Conservation (phyloP, 345 rosid species). For the Boechera retrofracta region DNA sequence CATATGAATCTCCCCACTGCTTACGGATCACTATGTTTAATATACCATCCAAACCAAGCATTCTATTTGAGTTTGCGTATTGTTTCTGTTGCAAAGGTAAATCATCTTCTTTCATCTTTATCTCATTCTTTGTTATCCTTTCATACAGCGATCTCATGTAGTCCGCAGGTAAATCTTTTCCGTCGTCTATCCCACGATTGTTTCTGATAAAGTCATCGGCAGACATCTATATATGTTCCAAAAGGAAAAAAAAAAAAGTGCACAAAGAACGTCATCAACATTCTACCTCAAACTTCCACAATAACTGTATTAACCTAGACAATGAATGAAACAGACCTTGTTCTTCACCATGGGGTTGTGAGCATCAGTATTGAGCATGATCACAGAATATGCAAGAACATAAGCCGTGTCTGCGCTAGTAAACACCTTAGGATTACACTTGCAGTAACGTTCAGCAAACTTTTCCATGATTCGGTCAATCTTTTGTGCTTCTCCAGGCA, state of each 20-base stretch:
- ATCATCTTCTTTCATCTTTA: conserved; percentile 73
- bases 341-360: conserved; percentile 92
- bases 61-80: conserved; percentile 61
- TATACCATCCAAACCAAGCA: conserved; percentile 88
- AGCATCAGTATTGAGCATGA: conserved; percentile 93
- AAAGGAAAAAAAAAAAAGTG: conserved; percentile 7
- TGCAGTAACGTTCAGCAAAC: conserved; percentile 91
- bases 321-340: conserved; percentile 55
- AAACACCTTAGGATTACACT: conserved; percentile 82
- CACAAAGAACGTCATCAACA: conserved; percentile 37
- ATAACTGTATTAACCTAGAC: conserved; percentile 15
- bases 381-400: conserved; percentile 92
- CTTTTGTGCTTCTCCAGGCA: conserved; percentile 95
- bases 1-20: conserved; percentile 74
- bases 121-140: conserved; percentile 82
- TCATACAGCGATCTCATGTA: conserved; percentile 73
- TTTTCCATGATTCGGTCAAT: conserved; percentile 95
- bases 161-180: conserved; percentile 83
- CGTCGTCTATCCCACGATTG: conserved; percentile 88
- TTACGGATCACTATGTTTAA: conserved; percentile 81
- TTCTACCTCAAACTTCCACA: conserved; percentile 35
- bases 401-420: conserved; percentile 91
- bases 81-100: conserved; percentile 74
- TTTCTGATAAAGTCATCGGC: conserved; percentile 72
- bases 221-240: conserved; percentile 47